phyloP scores from a whole-genome alignment of 805 yeast species.

The Deakozyma indianensis region DNA sequence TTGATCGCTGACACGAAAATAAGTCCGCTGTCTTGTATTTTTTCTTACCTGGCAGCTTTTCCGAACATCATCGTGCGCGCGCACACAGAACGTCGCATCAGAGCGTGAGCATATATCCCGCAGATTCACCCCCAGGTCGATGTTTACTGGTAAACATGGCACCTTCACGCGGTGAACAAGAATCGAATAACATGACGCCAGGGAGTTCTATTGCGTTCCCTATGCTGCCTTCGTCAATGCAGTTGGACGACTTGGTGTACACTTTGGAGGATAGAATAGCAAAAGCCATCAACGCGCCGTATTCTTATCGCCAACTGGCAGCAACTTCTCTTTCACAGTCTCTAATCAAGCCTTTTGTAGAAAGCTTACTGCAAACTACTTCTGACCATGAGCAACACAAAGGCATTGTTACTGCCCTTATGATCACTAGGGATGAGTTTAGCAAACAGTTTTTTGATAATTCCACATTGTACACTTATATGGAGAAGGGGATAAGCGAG shows the following conservation, averaged over 20 bases:
- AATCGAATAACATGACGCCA: no score
- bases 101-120: no score
- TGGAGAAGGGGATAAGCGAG: slow-evolving; percentile 13
- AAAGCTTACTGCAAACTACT: slow-evolving; percentile 4
- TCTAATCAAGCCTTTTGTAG: slow-evolving; percentile 15
- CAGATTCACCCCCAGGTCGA: no score
- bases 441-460: slow-evolving; percentile 12
- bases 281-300: slow-evolving; percentile 15
- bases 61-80: no score
- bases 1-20: no score
- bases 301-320: slow-evolving; percentile 16
- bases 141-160: no score
- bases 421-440: slow-evolving; percentile 17
- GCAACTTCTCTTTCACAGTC: slow-evolving; percentile 13
- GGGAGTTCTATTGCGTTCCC: no score
- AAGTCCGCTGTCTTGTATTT: no score
- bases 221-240: slow-evolving; percentile 9
- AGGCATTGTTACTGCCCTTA: slow-evolving; percentile 17
- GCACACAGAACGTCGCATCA: no score
- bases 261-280: slow-evolving; percentile 14
- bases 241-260: slow-evolving; percentile 13
- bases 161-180: no score
- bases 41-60: no score
- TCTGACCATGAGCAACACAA: slow-evolving; percentile 11
- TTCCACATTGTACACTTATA: slow-evolving; percentile 5